Conservation (phyloP, 1,284 basidiomycete genomes). For the Pseudozyma thailandica region DNA sequence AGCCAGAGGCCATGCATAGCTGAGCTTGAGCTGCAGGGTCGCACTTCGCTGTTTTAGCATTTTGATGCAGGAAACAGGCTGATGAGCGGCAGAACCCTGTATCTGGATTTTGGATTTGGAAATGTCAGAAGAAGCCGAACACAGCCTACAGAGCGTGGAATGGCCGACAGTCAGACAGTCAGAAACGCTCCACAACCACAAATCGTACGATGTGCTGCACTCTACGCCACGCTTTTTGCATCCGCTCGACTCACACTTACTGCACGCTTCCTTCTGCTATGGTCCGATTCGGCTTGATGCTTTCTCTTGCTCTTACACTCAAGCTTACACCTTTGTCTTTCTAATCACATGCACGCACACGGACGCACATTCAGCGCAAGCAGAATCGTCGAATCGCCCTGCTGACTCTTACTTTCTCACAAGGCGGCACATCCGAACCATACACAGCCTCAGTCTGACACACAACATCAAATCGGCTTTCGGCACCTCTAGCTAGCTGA, state of each 20-base stretch:
- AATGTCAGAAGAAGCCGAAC: background rate
- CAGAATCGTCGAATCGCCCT: background rate
- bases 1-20: too few species aligned
- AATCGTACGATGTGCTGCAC: conserved; percentile 6
- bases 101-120: too few species aligned
- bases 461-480: background rate
- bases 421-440: conserved; percentile 1
- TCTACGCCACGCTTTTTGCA: background rate
- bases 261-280: too few species aligned
- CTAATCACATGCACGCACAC: too few species aligned
- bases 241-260: background rate
- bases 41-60: background rate
- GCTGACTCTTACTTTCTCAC: background rate
- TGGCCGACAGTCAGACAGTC: too few species aligned
- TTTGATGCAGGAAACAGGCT: background rate
- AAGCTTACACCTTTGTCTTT: background rate
- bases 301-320: background rate
- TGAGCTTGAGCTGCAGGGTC: background rate
- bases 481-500: background rate
- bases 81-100: too few species aligned
- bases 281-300: background rate
- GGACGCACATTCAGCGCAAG: too few species aligned
- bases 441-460: conserved; percentile 5
- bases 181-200: conserved; percentile 3
- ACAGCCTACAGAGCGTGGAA: too few species aligned